phyloP scores from a whole-genome alignment of 306 rosid species.

The Prinsepia uniflora region DNA sequence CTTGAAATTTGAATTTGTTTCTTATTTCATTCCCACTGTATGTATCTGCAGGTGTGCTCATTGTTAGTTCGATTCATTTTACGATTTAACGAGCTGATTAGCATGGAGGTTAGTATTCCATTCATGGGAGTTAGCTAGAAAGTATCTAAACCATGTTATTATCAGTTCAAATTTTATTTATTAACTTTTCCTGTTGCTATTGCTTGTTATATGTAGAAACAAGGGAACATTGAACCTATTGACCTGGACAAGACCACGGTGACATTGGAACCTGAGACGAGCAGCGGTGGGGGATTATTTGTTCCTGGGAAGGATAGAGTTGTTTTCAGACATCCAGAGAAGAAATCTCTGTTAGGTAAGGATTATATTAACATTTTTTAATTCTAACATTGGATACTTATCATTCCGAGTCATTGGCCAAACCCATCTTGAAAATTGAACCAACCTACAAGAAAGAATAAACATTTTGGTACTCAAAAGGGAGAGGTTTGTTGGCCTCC shows the following conservation, averaged over 20 bases:
- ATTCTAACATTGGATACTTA: background rate
- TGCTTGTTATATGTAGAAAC: conserved; percentile 33
- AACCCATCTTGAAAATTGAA: background rate
- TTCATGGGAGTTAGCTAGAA: background rate
- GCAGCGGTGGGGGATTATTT: conserved; percentile 51
- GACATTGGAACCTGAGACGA: conserved; percentile 62
- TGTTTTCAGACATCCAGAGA: conserved; percentile 58
- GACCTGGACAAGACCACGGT: conserved; percentile 54
- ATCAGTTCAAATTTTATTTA: too few relatives aligned
- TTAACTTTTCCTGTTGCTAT: too few relatives aligned
- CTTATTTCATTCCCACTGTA: background rate
- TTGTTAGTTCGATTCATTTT: background rate
- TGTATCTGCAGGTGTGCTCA: conserved; percentile 12
- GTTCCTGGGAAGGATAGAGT: conserved; percentile 79
- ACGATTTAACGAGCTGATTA: background rate
- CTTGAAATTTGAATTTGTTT: background rate
- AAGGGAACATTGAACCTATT: conserved; percentile 35
- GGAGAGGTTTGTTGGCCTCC: background rate
- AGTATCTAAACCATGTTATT: background rate
- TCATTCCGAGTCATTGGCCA: background rate
- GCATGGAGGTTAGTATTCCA: conserved; percentile 33
- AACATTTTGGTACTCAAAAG: background rate
- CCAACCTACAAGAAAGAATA: too few relatives aligned
- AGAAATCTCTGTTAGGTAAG: conserved; percentile 71
- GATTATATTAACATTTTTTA: conserved; percentile 5